Percentiles rank a stretch among this genome's conserved stretches.
phyloP scores from a whole-genome alignment of 1,284 basidiomycete species.

The Retiboletus fuscus region DNA sequence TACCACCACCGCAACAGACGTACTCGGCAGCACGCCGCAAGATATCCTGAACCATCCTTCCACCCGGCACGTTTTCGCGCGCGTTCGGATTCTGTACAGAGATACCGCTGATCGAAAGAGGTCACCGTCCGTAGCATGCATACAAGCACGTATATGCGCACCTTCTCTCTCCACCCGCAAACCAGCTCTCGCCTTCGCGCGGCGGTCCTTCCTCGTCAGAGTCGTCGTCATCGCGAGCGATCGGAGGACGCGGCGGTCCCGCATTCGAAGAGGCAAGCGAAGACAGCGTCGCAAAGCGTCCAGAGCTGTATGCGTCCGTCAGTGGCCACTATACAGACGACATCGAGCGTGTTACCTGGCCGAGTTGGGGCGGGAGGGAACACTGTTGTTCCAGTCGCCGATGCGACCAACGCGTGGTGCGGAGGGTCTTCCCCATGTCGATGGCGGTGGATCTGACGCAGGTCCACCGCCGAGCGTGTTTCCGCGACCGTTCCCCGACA shows the following conservation, averaged over 20 bases:
- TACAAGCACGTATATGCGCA: constrained; percentile 41
- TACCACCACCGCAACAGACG: constrained; percentile 49
- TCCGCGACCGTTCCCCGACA: constrained; percentile 58
- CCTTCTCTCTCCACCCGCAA: constrained; percentile 91
- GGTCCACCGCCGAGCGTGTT: constrained; percentile 61
- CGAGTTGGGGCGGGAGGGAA: constrained; percentile 18
- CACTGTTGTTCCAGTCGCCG: constrained; percentile 46
- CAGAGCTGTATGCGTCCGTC: constrained; percentile 22
- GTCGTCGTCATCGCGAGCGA: constrained; percentile 54
- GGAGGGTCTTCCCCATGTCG: constrained; percentile 61
- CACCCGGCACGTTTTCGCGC: constrained; percentile 62
- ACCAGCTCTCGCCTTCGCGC: constrained; percentile 73
- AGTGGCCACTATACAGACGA: neutral
- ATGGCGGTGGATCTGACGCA: constrained; percentile 56
- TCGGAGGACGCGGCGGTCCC: constrained; percentile 25
- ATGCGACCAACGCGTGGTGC: constrained; percentile 53
- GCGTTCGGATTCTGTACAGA: constrained; percentile 88
- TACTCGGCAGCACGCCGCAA: constrained; percentile 86
- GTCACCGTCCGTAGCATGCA: neutral
- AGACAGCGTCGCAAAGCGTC: constrained; percentile 40
- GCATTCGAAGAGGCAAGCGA: constrained; percentile 36
- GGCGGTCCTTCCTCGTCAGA: constrained; percentile 63
- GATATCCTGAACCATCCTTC: constrained; percentile 83
- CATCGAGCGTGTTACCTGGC: constrained; percentile 22
- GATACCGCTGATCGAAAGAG: constrained; percentile 73